Base-by-base conservation (phyloP, 192 early-diverging fungal species). In the Gaertneriomyces sp. region DNA sequence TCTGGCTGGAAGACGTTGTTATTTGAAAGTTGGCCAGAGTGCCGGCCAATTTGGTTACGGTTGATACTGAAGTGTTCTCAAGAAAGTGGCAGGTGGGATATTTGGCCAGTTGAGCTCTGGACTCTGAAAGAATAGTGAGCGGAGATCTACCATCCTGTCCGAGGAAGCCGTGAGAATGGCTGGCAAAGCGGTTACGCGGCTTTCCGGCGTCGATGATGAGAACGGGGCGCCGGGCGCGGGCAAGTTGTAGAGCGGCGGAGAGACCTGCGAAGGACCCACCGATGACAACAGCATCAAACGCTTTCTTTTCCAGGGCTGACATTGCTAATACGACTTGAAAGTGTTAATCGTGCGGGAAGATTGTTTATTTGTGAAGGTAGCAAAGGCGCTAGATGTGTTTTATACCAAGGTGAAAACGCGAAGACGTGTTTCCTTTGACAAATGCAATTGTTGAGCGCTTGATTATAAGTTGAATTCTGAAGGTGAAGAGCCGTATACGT, bases 181-280 rank as follows among this genome's bases (percentile, higher is more conserved):
- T n/a, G n/a, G 49, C 49, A 51, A 51, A 51, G 49, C 49, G 49
- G 49, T 51, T 51, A 5, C 49, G 49, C n/a, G n/a, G n/a, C 20
- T 51, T 20, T 17, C 6, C 20, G 6, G n/a, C 4, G 49, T 51
- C 49, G 6, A 51, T 6, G 49, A 51, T 20, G n/a, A 51, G 49
- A 4, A 51, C 49, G n/a, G n/a, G n/a, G 6, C 49, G 49, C n/a
- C 49, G 20, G 49, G 49, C n/a, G 49, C 49, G 49, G 3, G 49
- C 49, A 20, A 51, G n/a, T 20, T 51, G 49, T n/a, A 51, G 49
- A 20, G 49, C 49, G n/a, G 49, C 49, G 49, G 49, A 51, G 49
- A 51, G 49, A 51, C 49, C 49, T n/a, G 49, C 49, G 20, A 51
- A 51, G n/a, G 49, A 51, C 3, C 49, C 49, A 20, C 49, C 49